Base-by-base conservation (phyloP, 768 basidiomycete species). In the Suillus americanus region DNA sequence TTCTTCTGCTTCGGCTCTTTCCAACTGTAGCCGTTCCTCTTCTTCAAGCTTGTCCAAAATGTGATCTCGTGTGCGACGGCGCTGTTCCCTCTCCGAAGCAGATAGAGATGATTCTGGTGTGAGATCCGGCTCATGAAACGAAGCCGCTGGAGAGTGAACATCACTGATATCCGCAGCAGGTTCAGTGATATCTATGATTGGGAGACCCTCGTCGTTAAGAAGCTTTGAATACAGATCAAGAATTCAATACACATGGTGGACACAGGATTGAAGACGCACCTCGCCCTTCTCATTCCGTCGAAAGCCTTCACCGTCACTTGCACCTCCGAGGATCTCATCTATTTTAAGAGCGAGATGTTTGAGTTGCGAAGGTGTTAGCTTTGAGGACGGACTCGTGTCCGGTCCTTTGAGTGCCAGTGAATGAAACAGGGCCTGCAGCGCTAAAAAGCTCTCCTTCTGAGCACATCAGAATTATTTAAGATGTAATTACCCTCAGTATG, bases 161-260 rank as follows among this genome's bases (percentile, higher is more conserved):
- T 68, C 67, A 33, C 64, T 60, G 35, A 71, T 76, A 25, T 68
- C 54, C n/a, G 56, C 54, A 5, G 82, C 69, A 48, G 86, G 86
- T 70, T 94, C 92, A 37, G 82, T 83, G 63, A 94, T 88, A 43
- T 94, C 92, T 65, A 92, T 80, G 66, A 94, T 89, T 13, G 91
- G 91, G 45, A 91, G 83, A 3, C 90, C 91, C 56, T 94, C 91
- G 69, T 92, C 90, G 69, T 90, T 90, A 46, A 89, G 69, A 61
- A 89, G 79, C 91, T 92, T 48, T 66, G 25, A 61, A 69, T 67
- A 71, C 66, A 61, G 66, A 72, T 69, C 64, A 69, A 65, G 68
- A 64, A 68, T 67, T 67, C 38, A 64, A 41, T 59, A 41, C 38
- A 30, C 10, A 59, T 28, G 41, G 40, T 28, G 18, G 40, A 41